These are phyloP conservation scores for Cutaneotrichosporon sp. DNA, from an alignment of 1,284 basidiomycete species.

Conservation along the genomic window DNA sequence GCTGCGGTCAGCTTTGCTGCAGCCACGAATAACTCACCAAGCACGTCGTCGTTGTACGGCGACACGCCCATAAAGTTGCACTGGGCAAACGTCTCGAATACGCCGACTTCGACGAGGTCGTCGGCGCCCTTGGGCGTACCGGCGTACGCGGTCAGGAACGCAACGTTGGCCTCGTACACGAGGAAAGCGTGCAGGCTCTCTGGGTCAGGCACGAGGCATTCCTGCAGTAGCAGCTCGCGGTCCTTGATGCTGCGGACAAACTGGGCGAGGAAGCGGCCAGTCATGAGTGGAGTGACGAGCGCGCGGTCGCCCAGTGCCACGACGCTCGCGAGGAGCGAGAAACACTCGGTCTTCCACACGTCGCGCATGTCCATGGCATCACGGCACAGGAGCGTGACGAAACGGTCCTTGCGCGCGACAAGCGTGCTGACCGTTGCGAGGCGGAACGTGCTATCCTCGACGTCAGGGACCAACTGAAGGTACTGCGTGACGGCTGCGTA, in stretches of 20 bases:
- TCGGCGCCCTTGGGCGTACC: slow-evolving; percentile 78
- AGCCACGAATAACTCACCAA: slow-evolving; percentile 57
- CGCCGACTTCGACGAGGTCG: slow-evolving; percentile 69
- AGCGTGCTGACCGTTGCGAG: slow-evolving; percentile 58
- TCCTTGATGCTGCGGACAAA: slow-evolving; percentile 82
- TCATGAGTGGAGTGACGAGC: slow-evolving; percentile 54
- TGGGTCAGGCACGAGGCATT: slow-evolving; percentile 80
- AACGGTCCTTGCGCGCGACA: slow-evolving; percentile 58
- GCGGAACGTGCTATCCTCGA: slow-evolving; percentile 50
- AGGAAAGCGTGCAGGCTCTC: slow-evolving; percentile 87
- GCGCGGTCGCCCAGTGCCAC: slow-evolving; percentile 62
- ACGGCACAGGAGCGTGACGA: slow-evolving; percentile 71
- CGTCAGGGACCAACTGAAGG: slow-evolving; percentile 57
- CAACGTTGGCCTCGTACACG: slow-evolving; percentile 92
- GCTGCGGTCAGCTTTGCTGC: slow-evolving; percentile 4
- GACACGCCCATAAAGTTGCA: slow-evolving; percentile 83
- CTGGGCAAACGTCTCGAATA: slow-evolving; percentile 72
- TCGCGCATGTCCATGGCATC: slow-evolving; percentile 93
- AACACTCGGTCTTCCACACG: slow-evolving; percentile 85
- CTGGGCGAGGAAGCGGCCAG: slow-evolving; percentile 73
- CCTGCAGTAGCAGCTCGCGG: slow-evolving; percentile 69
- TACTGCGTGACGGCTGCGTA: slow-evolving; percentile 87
- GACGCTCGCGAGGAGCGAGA: slow-evolving; percentile 53
- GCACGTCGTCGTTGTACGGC: slow-evolving; percentile 71
- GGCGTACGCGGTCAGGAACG: slow-evolving; percentile 76